Conservation (phyloP, 2,329 filamentous ascomycete species). For the Sporothrix sp. region DNA sequence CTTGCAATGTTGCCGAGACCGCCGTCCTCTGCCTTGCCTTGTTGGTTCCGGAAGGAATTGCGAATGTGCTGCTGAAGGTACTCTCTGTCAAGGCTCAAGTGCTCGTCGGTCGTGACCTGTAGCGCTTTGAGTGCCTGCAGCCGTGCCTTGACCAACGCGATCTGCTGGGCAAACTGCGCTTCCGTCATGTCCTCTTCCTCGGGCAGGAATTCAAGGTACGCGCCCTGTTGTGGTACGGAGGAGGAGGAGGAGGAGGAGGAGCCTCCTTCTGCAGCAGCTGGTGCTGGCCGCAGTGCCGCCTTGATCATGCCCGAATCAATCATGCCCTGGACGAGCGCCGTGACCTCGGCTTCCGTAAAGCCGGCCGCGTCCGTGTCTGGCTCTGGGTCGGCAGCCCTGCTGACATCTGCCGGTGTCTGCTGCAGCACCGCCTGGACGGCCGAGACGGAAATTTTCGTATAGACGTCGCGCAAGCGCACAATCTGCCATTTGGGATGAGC, state of each 20-base stretch:
- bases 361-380: slow-evolving; percentile 23
- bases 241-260: too few relatives aligned
- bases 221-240: too few relatives aligned
- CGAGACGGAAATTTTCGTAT: slow-evolving; percentile 47
- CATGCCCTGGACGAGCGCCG: slow-evolving; percentile 44
- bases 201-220: slow-evolving; percentile 43
- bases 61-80: slow-evolving; percentile 40
- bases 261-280: too few relatives aligned
- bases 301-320: slow-evolving; percentile 43
- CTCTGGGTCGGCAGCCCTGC: slow-evolving; percentile 5
- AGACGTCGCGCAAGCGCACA: slow-evolving; percentile 61
- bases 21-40: slow-evolving; percentile 27
- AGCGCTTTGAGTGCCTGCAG: slow-evolving; percentile 38
- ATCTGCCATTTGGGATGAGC: slow-evolving; percentile 71
- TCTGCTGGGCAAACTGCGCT: slow-evolving; percentile 37
- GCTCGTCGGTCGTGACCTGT: slow-evolving; percentile 43
- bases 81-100: slow-evolving; percentile 45
- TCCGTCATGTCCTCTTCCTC: slow-evolving; percentile 38
- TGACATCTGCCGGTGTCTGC: slow-evolving; percentile 28
- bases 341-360: slow-evolving; percentile 33
- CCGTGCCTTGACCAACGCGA: slow-evolving; percentile 33
- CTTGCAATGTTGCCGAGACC: neutral
- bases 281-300: slow-evolving; percentile 41
- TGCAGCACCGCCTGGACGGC: slow-evolving; percentile 43
- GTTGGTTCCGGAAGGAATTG: slow-evolving; percentile 31